phyloP scores from a whole-genome alignment of 345 rosid genomes.

The Atalantia buxifolia region DNA sequence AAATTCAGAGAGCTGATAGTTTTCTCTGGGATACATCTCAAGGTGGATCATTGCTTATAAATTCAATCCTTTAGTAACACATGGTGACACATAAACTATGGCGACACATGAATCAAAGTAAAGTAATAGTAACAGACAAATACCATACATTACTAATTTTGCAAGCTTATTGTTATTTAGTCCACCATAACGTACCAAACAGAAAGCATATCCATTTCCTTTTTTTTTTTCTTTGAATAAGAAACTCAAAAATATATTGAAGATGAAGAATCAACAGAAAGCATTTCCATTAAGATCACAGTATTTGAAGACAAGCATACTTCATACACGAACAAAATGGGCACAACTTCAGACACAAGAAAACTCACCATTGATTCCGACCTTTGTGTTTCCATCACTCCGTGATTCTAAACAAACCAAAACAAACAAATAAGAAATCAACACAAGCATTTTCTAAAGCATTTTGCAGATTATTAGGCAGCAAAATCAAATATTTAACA shows the following conservation, averaged over 20 bases:
- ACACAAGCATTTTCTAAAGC: slow-evolving; percentile 3
- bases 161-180: neutral
- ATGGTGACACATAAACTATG: neutral
- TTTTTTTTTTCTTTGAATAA: too few relatives aligned
- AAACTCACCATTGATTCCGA: slow-evolving; percentile 88
- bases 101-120: neutral
- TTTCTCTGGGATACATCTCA: neutral
- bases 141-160: neutral
- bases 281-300: neutral
- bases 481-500: neutral
- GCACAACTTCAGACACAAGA: neutral
- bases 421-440: slow-evolving; percentile 23
- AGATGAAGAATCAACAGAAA: neutral
- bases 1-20: neutral
- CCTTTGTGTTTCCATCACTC: slow-evolving; percentile 58
- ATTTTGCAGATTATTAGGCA: neutral
- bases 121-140: neutral
- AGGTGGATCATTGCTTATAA: neutral
- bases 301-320: neutral
- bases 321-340: neutral
- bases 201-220: too few relatives aligned
- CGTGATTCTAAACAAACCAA: slow-evolving; percentile 41
- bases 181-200: neutral
- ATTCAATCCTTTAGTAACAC: neutral
- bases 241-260: too few relatives aligned